A percentile compares a stretch with the other conserved stretches of the same genome.
Evolutionary conservation across 768 basidiomycete genomes (phyloP).

Genomic region (Tricholoma sp.): DNA sequence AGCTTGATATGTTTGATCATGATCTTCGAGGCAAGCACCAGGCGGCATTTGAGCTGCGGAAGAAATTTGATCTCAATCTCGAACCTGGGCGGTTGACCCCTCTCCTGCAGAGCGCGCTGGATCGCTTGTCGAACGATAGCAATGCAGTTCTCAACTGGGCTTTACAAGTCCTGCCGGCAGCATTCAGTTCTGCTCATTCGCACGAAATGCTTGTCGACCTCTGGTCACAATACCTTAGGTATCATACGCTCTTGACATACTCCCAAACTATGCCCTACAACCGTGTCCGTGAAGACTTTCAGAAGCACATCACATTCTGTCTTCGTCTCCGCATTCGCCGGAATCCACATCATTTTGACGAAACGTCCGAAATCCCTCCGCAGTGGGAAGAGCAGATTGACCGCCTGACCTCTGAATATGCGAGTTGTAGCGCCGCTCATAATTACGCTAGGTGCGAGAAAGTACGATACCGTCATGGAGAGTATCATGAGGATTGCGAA

Average conservation of each 20-base stretch:
- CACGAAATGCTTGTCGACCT: background rate
- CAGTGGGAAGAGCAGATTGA: no score
- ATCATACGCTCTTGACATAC: no score
- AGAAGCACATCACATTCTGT: no score
- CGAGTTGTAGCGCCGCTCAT: background rate
- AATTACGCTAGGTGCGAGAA: no score
- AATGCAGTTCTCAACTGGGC: background rate
- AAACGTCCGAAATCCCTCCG: background rate
- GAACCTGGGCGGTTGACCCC: background rate
- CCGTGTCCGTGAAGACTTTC: no score
- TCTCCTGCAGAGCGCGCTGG: background rate
- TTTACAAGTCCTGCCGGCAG: background rate
- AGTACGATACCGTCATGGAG: no score
- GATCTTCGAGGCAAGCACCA: no score
- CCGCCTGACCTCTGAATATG: background rate
- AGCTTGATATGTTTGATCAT: background rate
- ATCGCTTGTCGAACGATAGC: background rate
- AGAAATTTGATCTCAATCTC: background rate
- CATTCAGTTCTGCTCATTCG: background rate
- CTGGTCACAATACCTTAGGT: no score
- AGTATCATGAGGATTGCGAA: background rate
- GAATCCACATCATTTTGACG: background rate
- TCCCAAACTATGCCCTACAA: no score
- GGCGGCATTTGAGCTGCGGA: no score
- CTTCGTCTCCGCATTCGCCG: no score